Conservation (phyloP, 2,329 filamentous ascomycete species). For the Sporothrix protearum region DNA sequence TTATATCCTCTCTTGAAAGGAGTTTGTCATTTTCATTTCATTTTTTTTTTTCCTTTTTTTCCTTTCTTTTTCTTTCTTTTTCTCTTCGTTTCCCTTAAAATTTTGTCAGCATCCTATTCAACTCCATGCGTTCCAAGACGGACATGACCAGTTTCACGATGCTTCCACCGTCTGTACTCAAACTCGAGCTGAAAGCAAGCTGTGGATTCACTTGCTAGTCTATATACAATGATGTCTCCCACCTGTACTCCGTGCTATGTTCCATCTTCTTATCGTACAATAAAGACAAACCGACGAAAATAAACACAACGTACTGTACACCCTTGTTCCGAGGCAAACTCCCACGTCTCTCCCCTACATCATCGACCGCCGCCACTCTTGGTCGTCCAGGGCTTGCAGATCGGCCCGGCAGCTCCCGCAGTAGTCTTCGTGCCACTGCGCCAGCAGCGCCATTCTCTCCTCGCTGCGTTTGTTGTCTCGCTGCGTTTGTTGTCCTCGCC, state of each 20-base stretch:
- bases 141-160: too few species aligned
- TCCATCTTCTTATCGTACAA: neutral
- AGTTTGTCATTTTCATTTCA: too few species aligned
- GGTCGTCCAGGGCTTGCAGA: slow-evolving; percentile 32
- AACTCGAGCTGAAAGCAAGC: neutral
- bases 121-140: too few species aligned
- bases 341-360: neutral
- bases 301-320: neutral
- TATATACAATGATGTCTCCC: neutral
- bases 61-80: too few species aligned
- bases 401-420: slow-evolving; percentile 56
- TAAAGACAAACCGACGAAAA: neutral
- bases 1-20: too few species aligned
- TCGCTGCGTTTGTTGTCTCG: too few species aligned
- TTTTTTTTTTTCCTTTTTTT: too few species aligned
- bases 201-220: neutral
- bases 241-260: neutral
- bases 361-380: slow-evolving; percentile 23
- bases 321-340: neutral
- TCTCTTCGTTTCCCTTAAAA: too few species aligned
- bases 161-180: too few species aligned
- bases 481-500: too few species aligned
- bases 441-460: slow-evolving; percentile 39
- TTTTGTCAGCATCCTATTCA: too few species aligned
- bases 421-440: slow-evolving; percentile 51